phyloP scores from a whole-genome alignment of 176 grass and related monocot species.

The Cymbopogon citratus region DNA sequence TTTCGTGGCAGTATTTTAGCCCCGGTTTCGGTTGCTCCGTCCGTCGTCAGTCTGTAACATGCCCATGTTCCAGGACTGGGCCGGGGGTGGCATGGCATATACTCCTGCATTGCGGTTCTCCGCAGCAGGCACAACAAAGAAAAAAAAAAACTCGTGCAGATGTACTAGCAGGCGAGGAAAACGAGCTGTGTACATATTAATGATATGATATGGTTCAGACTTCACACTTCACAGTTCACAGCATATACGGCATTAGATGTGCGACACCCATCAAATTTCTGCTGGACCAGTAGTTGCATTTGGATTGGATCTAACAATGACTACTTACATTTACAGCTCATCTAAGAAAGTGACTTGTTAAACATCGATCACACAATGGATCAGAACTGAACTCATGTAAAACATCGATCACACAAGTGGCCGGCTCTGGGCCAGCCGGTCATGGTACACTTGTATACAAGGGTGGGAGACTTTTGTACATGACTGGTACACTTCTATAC shows the following conservation, averaged over 20 bases:
- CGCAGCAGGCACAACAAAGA: neutral
- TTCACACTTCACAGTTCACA: no score
- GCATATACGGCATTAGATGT: neutral
- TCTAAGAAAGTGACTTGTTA: neutral
- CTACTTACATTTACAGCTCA: conserved; percentile 8
- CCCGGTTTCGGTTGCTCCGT: neutral
- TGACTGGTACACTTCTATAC: no score
- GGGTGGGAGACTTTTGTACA: neutral
- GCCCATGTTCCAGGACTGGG: neutral
- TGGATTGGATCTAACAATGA: neutral
- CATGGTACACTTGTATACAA: neutral
- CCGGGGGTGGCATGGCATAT: no score
- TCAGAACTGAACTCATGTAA: neutral
- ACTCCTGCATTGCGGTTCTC: neutral
- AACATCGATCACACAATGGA: neutral
- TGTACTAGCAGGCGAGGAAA: neutral
- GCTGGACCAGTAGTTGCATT: neutral
- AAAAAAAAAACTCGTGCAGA: neutral
- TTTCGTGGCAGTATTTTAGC: no score
- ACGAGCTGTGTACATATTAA: neutral
- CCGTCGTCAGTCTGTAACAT: conserved; percentile 4
- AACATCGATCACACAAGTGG: neutral
- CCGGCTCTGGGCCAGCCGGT: neutral
- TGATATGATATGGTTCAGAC: conserved; percentile 21
- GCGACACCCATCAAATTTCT: neutral